Conservation (phyloP, 1,284 basidiomycete species). For the Inonotus hispidus region DNA sequence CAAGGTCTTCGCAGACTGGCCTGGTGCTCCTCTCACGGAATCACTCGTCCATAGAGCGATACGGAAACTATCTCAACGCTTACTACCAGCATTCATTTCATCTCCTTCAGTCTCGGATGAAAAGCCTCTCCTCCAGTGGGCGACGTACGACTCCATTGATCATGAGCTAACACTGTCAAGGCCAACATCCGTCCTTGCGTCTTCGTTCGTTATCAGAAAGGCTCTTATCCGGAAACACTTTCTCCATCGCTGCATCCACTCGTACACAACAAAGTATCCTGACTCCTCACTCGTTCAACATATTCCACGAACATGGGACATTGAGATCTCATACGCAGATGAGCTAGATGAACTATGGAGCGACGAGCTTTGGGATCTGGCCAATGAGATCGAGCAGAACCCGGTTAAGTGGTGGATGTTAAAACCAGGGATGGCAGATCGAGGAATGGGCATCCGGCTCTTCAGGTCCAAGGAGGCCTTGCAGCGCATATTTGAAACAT, state of each 20-base stretch:
- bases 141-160: conserved; percentile 77
- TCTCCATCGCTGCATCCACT: conserved; percentile 72
- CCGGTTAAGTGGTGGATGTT: conserved; percentile 80
- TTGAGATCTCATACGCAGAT: conserved; percentile 90
- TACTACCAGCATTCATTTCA: conserved; percentile 23
- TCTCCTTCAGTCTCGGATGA: conserved; percentile 1
- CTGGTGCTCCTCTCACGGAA: conserved; percentile 70
- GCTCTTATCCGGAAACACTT: conserved; percentile 95
- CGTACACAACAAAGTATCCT: conserved; percentile 71
- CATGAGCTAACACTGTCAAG: conserved; percentile 61
- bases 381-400: conserved; percentile 48
- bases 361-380: conserved; percentile 92
- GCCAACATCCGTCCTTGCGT: conserved; percentile 57
- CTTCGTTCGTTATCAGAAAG: conserved; percentile 88
- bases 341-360: conserved; percentile 92
- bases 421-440: conserved; percentile 97
- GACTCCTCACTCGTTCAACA: conserved; percentile 48
- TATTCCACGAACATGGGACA: conserved; percentile 78
- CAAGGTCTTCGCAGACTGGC: conserved; percentile 66
- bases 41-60: conserved; percentile 66
- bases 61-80: conserved; percentile 30
- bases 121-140: conserved; percentile 54
- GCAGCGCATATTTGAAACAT: conserved; percentile 76
- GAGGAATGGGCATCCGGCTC: conserved; percentile 91
- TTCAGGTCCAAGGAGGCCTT: conserved; percentile 80